Base-by-base conservation (phyloP, 192 early-diverging fungal genomes). In the Funneliformis geosporum region DNA sequence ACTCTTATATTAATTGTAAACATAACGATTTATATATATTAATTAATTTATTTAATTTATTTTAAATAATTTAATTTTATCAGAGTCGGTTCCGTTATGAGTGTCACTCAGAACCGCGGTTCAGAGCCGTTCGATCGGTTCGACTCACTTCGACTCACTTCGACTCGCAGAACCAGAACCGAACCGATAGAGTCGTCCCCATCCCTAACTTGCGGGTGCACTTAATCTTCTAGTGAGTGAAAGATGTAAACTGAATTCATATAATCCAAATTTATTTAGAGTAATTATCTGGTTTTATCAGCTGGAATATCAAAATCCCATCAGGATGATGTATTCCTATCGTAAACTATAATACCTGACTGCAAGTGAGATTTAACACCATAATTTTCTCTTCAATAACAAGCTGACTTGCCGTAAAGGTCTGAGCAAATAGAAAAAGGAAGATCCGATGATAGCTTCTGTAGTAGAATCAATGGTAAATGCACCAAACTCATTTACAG, bases 381-480 rank as follows among this genome's bases (percentile, higher is more conserved):
- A 99, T 87, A 75, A 99, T 92, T 83, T 94, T 95, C 82, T 99
- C 97, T 81, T 99, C 97, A 62, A 98, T 86, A n/a, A 99, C 96
- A 88, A 99, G 98, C 84, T 97, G 96, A 1, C 91, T 85, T 16
- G 97, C 96, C 0, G 96, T 96, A 82, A 99, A 94, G 46, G 95
- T 84, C 83, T 99, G 97, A 23, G 96, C 97, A 59, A 93, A 86
- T 44, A 98, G 87, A 12, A 98, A 94, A 46, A 99, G 80, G 8
- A 88, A 62, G 11, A 92, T 59, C 97, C 97, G 39, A 97, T 55
- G 12, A 91, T 47, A 0, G 94, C 91, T 61, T 91, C 88, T 60
- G 86, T 82, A 44, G 82, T 75, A 60, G 81, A 82, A 42, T 82
- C n/a, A n/a, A n/a, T n/a, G n/a, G n/a, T n/a, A n/a, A n/a, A n/a